Evolutionary conservation across 129 eudicot genomes (phyloP), one percentile per base, ranked within the genome.

Genomic region (Centella asiatica): DNA sequence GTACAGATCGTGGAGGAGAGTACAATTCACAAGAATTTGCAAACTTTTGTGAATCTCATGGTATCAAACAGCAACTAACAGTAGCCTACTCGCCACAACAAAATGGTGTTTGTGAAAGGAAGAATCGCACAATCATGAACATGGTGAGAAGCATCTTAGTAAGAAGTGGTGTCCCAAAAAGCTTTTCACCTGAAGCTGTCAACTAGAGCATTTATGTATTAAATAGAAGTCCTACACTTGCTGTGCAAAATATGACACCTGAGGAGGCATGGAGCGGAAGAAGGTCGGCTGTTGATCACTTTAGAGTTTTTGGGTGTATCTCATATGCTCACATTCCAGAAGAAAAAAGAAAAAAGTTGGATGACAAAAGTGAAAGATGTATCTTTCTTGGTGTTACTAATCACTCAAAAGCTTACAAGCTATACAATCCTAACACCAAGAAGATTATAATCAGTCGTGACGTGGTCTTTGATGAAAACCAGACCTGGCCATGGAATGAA

Each of bases 11-110:
- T 22, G 25, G 17, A 3, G 32, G 58, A 25, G 58, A 52, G 3
- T 52, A 23, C 25, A 52, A 52, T 33, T 52, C 58, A 52, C 58
- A 52, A 11, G 13, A 52, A 52, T 52, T 52, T 52, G 58, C 6
- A 52, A 22, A 4, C 25, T 52, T 52, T 12, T 52, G 12, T 52
- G 58, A 52, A 22, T 3, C 9, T 4, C 10, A 52, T 52, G 17
- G 25, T 2, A 47, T n/a, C 26, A 47, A 22, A 4, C 6, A 3
- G 11, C 6, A 17, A n/a, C 23, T n/a, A n/a, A n/a, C n/a, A n/a
- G n/a, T n/a, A n/a, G n/a, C n/a, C n/a, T n/a, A n/a, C n/a, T n/a
- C n/a, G 12, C 31, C 58, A 15, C 33, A 52, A 26, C 58, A 26
- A 10, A 52, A 52, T 23, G 58, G 34, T 23, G 10, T 51, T 2